Evolutionary conservation across 371 early-diverging fungal species (phyloP), one percentile per base, ranked within the genome.

Genomic region (Circinella minor): DNA sequence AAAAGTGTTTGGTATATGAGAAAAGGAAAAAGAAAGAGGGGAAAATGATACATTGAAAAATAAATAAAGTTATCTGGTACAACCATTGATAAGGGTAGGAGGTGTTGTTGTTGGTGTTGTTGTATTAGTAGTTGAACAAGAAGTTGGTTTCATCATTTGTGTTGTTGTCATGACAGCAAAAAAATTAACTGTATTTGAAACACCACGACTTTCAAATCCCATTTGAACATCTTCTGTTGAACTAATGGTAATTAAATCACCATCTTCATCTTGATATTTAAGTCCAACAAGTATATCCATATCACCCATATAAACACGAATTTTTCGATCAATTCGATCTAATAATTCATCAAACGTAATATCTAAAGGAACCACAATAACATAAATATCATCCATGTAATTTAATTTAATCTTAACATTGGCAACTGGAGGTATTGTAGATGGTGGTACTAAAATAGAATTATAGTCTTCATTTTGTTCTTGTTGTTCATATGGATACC

Each of bases 261-360:
- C 94, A 71, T 96, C 97, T 76, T 96, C 96, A 74, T 98, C 97
- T 76, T 89, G 89, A 75, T 97, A 98, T 69, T 92, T 89, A 63
- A 97, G 87, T 18, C 90, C 85, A 15, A 95, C 65, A 15, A 83
- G 71, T 14, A 76, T 68, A 64, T 83, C 71, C 8, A 73, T 48
- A 18, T 70, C 70, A 34, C 64, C 72, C 2, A 90, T 89, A 61
- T 93, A 92, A 5, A 93, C 77, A 43, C 90, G 84, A 67, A 97
- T 88, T 78, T 97, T 96, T 62, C 91, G 83, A 75, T 96, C 95
- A 34, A 98, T 91, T n/a, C 91, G 85, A 55, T 84, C 83, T 7
- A 87, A 72, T 34, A 98, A 81, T 37, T 94, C 95, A 15, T 74
- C 77, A 78, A 88, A 94, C 17, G 88, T 81, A 63, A 94, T 91